Evolutionary conservation across 1,284 basidiomycete species (phyloP).

Genomic region (Afroboletus lepidellus): DNA sequence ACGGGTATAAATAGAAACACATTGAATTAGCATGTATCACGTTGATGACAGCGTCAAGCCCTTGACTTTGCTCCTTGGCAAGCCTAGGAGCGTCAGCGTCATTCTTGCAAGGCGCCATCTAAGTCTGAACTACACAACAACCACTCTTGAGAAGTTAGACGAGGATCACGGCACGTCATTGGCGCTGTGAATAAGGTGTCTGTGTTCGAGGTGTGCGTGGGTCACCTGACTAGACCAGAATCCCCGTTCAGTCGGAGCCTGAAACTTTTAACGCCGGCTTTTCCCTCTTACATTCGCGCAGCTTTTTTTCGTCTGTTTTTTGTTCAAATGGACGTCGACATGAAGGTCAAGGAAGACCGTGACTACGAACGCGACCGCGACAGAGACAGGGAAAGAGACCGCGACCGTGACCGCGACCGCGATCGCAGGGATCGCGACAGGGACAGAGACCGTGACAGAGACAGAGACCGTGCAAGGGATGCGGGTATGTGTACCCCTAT

Average conservation of each 20-base stretch:
- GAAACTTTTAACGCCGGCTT: conserved; percentile 3
- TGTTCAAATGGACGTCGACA: conserved; percentile 68
- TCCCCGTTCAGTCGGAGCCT: conserved; percentile 20
- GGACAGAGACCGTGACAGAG: conserved; percentile 51
- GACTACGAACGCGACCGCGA: conserved; percentile 55
- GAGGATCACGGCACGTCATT: no score
- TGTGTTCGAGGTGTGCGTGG: no score
- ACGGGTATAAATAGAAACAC: no score
- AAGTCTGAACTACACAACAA: no score
- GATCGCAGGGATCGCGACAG: conserved; percentile 46
- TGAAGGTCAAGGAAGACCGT: conserved; percentile 69
- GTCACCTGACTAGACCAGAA: conserved; percentile 18
- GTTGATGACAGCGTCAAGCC: no score
- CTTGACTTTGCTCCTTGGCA: no score
- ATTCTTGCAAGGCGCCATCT: no score
- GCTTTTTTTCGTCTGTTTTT: not conserved
- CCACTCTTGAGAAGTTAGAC: no score
- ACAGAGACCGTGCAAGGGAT: conserved; percentile 51
- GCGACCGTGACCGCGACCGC: conserved; percentile 38
- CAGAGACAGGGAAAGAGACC: conserved; percentile 43
- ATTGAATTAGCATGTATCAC: no score
- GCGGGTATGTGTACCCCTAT: conserved; percentile 43
- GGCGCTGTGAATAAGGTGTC: no score
- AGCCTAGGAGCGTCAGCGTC: no score
- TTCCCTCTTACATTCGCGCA: conserved; percentile 14